A percentile compares a stretch with the other conserved stretches of the same genome.
phyloP scores from a whole-genome alignment of 352 stramenopile species.

The Globisporangium radiosum region DNA sequence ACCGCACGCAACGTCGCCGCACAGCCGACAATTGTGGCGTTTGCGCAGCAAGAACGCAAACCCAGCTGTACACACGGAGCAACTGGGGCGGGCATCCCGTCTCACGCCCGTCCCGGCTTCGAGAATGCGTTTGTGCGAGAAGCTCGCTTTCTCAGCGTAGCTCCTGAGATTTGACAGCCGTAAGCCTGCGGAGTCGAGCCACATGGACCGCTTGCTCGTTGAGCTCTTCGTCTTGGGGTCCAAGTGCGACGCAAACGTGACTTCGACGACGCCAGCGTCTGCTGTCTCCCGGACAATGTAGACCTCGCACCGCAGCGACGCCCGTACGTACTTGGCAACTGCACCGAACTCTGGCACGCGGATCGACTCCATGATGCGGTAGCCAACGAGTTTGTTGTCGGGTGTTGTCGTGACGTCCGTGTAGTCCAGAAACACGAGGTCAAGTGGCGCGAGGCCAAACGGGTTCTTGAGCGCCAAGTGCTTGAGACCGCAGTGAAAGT shows the following conservation, averaged over 20 bases:
- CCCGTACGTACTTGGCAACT: conserved; percentile 55
- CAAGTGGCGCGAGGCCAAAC: conserved; percentile 50
- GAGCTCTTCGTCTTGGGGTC: conserved; percentile 78
- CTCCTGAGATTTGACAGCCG: conserved; percentile 52
- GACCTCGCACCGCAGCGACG: conserved; percentile 73
- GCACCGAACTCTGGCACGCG: conserved; percentile 54
- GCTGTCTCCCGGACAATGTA: conserved; percentile 73
- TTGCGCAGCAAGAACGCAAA: conserved; percentile 71
- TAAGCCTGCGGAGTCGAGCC: conserved; percentile 47
- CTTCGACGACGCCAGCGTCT: conserved; percentile 63
- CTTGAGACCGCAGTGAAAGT: conserved; percentile 82
- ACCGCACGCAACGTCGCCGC: conserved; percentile 57
- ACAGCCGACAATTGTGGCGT: conserved; percentile 70
- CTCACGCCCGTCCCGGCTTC: conserved; percentile 36
- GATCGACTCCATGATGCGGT: conserved; percentile 78
- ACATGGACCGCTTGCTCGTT: conserved; percentile 43
- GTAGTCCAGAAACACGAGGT: conserved; percentile 83
- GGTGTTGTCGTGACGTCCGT: conserved; percentile 66
- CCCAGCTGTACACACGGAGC: conserved; percentile 51
- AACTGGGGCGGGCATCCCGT: conserved; percentile 40
- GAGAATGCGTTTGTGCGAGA: conserved; percentile 45
- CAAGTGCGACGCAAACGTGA: conserved; percentile 77
- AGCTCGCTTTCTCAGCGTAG: conserved; percentile 64
- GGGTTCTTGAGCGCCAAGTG: conserved; percentile 80
- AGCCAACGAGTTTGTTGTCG: conserved; percentile 58